Percentiles rank a stretch among this genome's conserved stretches.
Evolutionary conservation across 2,329 filamentous ascomycete genomes (phyloP).

Genomic region (Coccinonectria pachysandricola): DNA sequence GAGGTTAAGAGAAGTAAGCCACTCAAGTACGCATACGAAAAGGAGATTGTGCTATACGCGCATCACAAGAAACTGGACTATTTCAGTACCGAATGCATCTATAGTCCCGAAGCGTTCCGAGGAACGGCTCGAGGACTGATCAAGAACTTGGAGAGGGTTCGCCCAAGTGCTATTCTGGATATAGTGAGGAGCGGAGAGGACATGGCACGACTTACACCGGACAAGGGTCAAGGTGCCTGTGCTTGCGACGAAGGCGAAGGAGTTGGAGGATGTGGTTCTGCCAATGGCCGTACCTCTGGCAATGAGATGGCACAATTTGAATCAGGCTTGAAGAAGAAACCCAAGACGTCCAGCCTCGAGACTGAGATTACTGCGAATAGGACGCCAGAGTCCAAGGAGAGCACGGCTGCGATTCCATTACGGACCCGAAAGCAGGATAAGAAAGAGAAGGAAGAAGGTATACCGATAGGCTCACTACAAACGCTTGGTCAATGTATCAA

Average conservation of each 20-base stretch:
- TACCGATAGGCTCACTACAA: constrained; percentile 43
- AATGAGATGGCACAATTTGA: constrained; percentile 80
- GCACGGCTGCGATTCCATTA: constrained; percentile 25
- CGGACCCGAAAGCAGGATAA: constrained; percentile 19
- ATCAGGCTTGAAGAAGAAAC: constrained; percentile 26
- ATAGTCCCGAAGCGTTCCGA: constrained; percentile 92
- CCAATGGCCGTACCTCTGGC: constrained; percentile 53
- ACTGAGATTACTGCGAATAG: constrained; percentile 22
- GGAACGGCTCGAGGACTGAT: constrained; percentile 86
- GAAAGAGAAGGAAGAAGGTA: no score
- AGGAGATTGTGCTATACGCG: constrained; percentile 96
- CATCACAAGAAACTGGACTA: constrained; percentile 96
- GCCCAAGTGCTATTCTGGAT: constrained; percentile 89
- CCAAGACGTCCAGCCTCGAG: constrained; percentile 16
- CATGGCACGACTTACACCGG: constrained; percentile 65
- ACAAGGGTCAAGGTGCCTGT: constrained; percentile 26
- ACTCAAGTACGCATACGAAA: constrained; percentile 96
- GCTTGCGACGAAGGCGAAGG: constrained; percentile 28
- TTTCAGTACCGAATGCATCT: constrained; percentile 97
- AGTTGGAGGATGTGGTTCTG: constrained; percentile 59
- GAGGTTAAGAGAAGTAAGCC: constrained; percentile 95
- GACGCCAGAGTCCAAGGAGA: constrained; percentile 12
- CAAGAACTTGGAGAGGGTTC: constrained; percentile 87
- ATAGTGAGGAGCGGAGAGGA: constrained; percentile 93
- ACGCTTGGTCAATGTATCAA: constrained; percentile 72